Conservation (phyloP, 805 yeast species). For the Cyberlindnera saturnus region DNA sequence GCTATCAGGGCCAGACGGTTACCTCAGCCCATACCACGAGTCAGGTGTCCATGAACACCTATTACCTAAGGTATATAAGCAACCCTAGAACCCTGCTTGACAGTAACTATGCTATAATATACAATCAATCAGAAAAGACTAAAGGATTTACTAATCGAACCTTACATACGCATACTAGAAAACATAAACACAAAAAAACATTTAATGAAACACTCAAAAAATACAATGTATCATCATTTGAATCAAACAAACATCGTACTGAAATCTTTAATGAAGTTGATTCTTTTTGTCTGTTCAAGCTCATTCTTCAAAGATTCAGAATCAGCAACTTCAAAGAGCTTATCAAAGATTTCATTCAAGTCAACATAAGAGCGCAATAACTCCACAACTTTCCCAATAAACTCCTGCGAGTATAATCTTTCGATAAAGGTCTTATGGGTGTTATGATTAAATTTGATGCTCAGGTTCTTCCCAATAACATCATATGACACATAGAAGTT, state of each 20-base stretch:
- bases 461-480: slow-evolving; percentile 14
- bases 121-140: too few relatives aligned
- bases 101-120: too few relatives aligned
- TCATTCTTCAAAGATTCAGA: slow-evolving; percentile 11
- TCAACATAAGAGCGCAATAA: slow-evolving; percentile 5
- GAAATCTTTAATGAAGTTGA: slow-evolving; percentile 20
- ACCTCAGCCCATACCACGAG: too few relatives aligned
- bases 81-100: too few relatives aligned
- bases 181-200: too few relatives aligned
- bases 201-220: too few relatives aligned
- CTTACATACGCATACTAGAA: too few relatives aligned
- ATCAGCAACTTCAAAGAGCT: slow-evolving; percentile 7
- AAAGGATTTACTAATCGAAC: too few relatives aligned
- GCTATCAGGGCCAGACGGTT: too few relatives aligned
- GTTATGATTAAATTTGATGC: slow-evolving; percentile 19
- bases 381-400: slow-evolving; percentile 13
- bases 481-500: slow-evolving; percentile 22
- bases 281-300: slow-evolving; percentile 12
- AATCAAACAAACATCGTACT: slow-evolving; percentile 5
- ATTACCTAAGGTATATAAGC: too few relatives aligned
- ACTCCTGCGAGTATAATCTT: slow-evolving; percentile 14
- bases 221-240: too few relatives aligned
- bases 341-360: slow-evolving; percentile 4
- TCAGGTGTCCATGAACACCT: too few relatives aligned
- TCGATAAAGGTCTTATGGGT: slow-evolving; percentile 18